These are phyloP conservation scores for Gyrodon lividus DNA, from an alignment of 768 basidiomycete species.

Conservation along the genomic window DNA sequence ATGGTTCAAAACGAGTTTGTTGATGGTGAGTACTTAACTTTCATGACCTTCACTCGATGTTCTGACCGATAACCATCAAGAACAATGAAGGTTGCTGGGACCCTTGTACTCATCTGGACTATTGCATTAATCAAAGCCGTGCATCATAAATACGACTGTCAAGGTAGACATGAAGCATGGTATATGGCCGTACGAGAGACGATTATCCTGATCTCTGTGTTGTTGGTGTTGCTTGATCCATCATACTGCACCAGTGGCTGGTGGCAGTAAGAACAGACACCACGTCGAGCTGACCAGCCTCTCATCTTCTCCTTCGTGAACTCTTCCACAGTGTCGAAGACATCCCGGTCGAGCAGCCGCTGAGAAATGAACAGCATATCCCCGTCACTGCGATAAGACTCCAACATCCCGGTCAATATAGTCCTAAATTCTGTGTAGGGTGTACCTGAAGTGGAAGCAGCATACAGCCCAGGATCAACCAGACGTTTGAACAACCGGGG, in stretches of 20 bases:
- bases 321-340: conserved; percentile 71
- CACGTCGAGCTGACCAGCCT: conserved; percentile 60
- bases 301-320: conserved; percentile 52
- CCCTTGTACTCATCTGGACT: not conserved
- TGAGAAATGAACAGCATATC: conserved; percentile 87
- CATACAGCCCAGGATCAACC: conserved; percentile 65
- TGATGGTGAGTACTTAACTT: conserved; percentile 28
- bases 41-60: not conserved
- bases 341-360: conserved; percentile 75
- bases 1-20: conserved; percentile 50
- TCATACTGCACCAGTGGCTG: conserved; percentile 39
- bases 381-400: conserved; percentile 89
- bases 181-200: conserved; percentile 62
- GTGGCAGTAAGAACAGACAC: conserved; percentile 53
- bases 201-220: conserved; percentile 34
- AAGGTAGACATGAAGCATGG: conserved; percentile 45
- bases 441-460: conserved; percentile 51
- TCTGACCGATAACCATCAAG: conserved; percentile 8
- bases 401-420: conserved; percentile 93
- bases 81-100: conserved; percentile 8
- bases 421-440: conserved; percentile 89
- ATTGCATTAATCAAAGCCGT: not conserved
- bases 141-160: conserved; percentile 10
- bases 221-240: conserved; percentile 13
- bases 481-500: conserved; percentile 91